Base-by-base conservation (phyloP, 768 basidiomycete genomes). In the Sporobolomyces pararoseus region DNA sequence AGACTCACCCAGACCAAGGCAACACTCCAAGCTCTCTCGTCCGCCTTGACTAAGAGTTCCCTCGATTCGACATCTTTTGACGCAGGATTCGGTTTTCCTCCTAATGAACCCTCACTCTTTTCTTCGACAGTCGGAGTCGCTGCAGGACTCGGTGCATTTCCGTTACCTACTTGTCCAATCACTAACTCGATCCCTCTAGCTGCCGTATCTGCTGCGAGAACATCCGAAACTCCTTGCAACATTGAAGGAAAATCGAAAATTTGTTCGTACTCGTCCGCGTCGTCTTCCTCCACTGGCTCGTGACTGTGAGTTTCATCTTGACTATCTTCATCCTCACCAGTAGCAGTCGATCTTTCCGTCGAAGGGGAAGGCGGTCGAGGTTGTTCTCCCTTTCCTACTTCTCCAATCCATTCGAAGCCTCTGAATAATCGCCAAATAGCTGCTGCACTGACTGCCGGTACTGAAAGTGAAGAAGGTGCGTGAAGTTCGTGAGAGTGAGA, bases 171-270 rank as follows among this genome's bases (percentile, higher is more conserved):
- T 44, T 70, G 72, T 19, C 72, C 72, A 16, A 75, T 66, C 21
- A 72, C 70, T 13, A 77, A 52, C 58, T 77, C 76, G 63, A 77
- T 64, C 2, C 74, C 73, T 46, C 66, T 42, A 27, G 73, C 63
- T 0, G 65, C 75, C 9, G 73, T 68, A 5, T 70, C 67, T 1
- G 74, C 60, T 0, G 73, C 73, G 7, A 76, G 62, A 2, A 75
- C 72, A 52, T 77, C 76, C 39, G 72, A 49, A 6, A 76, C 74
- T 14, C 75, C 66, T 53, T 77, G 76, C 27, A 76, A 23, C 54
- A 76, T 25, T 5, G 74, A 60, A 0, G 73, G 68, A 19, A 77
- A 73, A 51, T 77, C 76, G 31, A 77, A 76, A 19, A 70, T 53
- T 25, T 58, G 61, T 50, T 60, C 67, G 1, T 44, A 25, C 25